Percentiles rank a stretch among this genome's conserved stretches.
Conservation (phyloP, 2,329 filamentous ascomycete genomes). For the Cladorrhinum sp. region DNA sequence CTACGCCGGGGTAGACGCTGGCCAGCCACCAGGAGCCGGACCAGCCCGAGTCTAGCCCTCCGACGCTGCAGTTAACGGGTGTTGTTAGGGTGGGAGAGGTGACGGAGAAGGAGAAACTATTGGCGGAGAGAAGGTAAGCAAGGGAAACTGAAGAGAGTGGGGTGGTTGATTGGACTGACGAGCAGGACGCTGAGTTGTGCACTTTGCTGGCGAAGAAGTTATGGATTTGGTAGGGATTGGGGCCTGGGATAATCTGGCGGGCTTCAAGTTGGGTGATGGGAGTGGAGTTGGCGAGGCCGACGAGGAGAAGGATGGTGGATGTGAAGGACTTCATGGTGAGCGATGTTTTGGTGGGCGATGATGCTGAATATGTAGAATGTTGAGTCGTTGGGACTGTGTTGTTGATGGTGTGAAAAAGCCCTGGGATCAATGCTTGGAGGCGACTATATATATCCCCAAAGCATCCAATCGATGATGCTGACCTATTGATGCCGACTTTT, state of each 20-base stretch:
- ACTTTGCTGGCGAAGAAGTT: constrained; percentile 7
- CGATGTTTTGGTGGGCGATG: neutral
- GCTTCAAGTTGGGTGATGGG: neutral
- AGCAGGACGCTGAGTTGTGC: constrained; percentile 1
- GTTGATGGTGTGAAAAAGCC: neutral
- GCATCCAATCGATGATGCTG: no score
- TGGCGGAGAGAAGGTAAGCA: no score
- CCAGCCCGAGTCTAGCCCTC: constrained; percentile 7
- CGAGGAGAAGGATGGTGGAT: constrained; percentile 1
- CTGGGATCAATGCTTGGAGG: no score
- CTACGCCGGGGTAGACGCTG: neutral
- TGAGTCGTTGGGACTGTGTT: neutral
- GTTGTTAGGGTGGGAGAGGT: neutral
- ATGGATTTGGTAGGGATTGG: constrained; percentile 6
- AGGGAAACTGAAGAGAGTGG: neutral
- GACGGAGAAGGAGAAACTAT: constrained; percentile 12
- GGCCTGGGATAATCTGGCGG: neutral
- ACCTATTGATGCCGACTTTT: neutral
- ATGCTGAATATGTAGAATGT: no score
- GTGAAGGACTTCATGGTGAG: constrained; percentile 2
- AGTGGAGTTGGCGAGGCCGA: neutral
- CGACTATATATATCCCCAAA: no score
- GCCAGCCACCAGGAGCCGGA: constrained; percentile 12
- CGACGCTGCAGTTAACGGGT: neutral
- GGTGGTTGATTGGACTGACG: neutral